These are phyloP conservation scores for Scalesia atractyloides DNA, from an alignment of 129 eudicot genomes.

Conservation along the genomic window DNA sequence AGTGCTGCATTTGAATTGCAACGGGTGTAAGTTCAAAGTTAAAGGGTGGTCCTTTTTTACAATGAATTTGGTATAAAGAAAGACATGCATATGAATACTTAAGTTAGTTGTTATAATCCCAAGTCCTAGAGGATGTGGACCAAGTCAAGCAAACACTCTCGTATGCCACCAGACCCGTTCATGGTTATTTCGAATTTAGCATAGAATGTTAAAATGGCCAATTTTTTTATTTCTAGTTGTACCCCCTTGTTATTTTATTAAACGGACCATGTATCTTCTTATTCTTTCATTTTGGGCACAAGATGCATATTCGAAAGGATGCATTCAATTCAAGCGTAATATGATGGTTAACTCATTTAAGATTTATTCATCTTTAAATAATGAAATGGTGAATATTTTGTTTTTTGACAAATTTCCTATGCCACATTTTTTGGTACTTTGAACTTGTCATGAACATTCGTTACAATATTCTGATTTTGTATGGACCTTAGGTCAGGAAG, in stretches of 20 bases:
- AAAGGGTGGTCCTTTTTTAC: background rate
- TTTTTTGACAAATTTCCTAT: too few relatives aligned
- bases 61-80: background rate
- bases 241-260: too few relatives aligned
- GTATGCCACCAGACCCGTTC: background rate
- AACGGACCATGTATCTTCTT: too few relatives aligned
- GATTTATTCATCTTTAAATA: background rate
- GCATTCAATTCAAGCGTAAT: background rate
- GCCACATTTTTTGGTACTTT: background rate
- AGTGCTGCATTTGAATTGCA: background rate
- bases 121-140: background rate
- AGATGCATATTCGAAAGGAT: too few relatives aligned
- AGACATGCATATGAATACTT: background rate
- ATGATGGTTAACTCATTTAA: background rate
- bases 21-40: background rate
- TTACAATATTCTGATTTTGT: background rate
- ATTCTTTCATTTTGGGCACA: too few relatives aligned
- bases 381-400: too few relatives aligned
- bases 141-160: background rate
- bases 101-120: background rate
- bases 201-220: too few relatives aligned
- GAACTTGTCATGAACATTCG: background rate
- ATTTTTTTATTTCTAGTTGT: too few relatives aligned
- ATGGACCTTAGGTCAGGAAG: background rate
- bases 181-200: background rate